Evolutionary conservation across 805 yeast species (phyloP).

Genomic region (Lachancea thermotolerans): DNA sequence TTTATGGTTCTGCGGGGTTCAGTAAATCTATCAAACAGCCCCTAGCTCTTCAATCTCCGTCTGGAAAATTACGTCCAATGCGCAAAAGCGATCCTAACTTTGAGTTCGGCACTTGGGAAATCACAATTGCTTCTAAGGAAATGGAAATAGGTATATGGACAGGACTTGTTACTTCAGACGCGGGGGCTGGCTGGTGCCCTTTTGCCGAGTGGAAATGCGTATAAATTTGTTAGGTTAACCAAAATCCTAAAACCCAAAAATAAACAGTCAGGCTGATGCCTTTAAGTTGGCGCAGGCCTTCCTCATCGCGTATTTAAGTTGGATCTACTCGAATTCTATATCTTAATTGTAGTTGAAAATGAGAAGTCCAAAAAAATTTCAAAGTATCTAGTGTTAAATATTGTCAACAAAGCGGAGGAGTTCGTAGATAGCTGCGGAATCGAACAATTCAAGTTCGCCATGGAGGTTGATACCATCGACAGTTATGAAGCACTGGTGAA

Average conservation of each 20-base stretch:
- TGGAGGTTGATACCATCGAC: constrained; percentile 1
- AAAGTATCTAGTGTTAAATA: background rate
- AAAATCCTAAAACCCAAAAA: background rate
- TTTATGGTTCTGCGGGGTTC: constrained; percentile 18
- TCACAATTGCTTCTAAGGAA: constrained; percentile 46
- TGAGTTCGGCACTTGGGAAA: constrained; percentile 52
- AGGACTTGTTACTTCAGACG: constrained; percentile 71
- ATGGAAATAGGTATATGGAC: constrained; percentile 74
- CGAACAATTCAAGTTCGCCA: background rate
- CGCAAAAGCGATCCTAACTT: constrained; percentile 40
- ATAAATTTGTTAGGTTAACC: constrained; percentile 3
- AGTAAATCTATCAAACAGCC: constrained; percentile 39
- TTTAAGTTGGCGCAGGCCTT: too few species aligned
- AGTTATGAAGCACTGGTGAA: constrained; percentile 12
- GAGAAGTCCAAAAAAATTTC: background rate
- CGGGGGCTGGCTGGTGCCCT: constrained; percentile 75
- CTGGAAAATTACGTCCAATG: constrained; percentile 67
- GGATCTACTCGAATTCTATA: too few species aligned
- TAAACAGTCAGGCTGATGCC: too few species aligned
- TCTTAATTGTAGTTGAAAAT: background rate
- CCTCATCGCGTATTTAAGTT: too few species aligned
- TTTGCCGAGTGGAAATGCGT: constrained; percentile 86
- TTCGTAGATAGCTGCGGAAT: background rate
- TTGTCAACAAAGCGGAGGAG: background rate
- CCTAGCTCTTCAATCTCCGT: constrained; percentile 74